These are phyloP conservation scores for Leptodermis oblonga DNA, from an alignment of 257 asterid genomes.

Conservation along the genomic window DNA sequence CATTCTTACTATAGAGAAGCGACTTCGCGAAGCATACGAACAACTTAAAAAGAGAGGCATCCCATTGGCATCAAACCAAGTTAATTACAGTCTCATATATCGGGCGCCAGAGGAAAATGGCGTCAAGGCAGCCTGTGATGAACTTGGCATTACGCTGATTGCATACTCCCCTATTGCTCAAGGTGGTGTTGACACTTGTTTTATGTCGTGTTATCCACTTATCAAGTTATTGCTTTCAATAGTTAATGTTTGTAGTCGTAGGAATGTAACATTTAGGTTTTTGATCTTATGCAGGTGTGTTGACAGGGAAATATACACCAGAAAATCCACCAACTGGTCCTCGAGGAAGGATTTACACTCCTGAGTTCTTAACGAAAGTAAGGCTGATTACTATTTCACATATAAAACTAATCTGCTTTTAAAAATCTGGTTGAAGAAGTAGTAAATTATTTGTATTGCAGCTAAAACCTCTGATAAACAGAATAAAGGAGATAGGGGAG, in stretches of 20 bases:
- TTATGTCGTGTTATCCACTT: too few species aligned
- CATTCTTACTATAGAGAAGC: background rate
- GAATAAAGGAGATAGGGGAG: slow-evolving; percentile 78
- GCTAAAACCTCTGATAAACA: slow-evolving; percentile 72
- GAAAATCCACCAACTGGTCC: slow-evolving; percentile 83
- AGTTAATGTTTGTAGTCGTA: too few species aligned
- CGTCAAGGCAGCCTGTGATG: slow-evolving; percentile 58
- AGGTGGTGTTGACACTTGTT: too few species aligned
- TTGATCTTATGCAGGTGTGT: slow-evolving; percentile 19
- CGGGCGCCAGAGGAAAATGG: slow-evolving; percentile 85
- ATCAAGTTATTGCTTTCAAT: too few species aligned
- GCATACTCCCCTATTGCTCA: slow-evolving; percentile 44
- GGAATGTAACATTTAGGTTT: background rate
- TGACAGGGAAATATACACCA: slow-evolving; percentile 91
- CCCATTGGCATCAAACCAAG: slow-evolving; percentile 94
- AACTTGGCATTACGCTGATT: slow-evolving; percentile 5
- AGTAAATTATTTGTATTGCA: slow-evolving; percentile 26
- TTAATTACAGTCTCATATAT: slow-evolving; percentile 88
- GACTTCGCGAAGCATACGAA: slow-evolving; percentile 8
- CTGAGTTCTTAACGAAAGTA: slow-evolving; percentile 32
- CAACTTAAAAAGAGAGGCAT: slow-evolving; percentile 81
- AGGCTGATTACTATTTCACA: background rate
- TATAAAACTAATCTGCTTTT: background rate
- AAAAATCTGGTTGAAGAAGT: background rate
- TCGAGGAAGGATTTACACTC: slow-evolving; percentile 76